Percentiles rank a stretch among this genome's conserved stretches.
phyloP scores from a whole-genome alignment of 2,329 filamentous ascomycete genomes.

The Alternaria dauci region DNA sequence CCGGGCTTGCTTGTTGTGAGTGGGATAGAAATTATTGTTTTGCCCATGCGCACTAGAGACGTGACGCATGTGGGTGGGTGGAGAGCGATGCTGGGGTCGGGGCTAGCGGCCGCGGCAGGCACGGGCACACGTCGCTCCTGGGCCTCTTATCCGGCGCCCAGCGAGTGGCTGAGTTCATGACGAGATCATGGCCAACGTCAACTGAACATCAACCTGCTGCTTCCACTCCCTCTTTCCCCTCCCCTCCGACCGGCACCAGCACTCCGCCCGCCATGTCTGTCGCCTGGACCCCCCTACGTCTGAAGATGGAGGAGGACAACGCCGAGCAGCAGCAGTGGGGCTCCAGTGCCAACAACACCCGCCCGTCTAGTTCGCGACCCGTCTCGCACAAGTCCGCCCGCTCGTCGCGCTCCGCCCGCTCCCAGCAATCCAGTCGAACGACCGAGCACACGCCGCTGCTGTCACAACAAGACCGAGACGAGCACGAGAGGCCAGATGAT shows the following conservation, averaged over 20 bases:
- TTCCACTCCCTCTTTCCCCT: neutral
- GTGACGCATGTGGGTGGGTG: constrained; percentile 20
- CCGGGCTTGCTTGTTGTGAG: constrained; percentile 4
- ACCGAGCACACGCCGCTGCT: constrained; percentile 55
- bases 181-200: constrained; percentile 13
- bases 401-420: constrained; percentile 44
- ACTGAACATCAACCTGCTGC: constrained; percentile 1
- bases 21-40: constrained; percentile 19
- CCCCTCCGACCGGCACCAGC: constrained; percentile 6
- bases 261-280: constrained; percentile 12
- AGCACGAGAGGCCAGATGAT: constrained; percentile 31
- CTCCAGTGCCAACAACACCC: constrained; percentile 34
- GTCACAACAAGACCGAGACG: constrained; percentile 34
- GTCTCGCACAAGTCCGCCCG: constrained; percentile 48
- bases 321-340: constrained; percentile 46
- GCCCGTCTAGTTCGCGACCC: constrained; percentile 49
- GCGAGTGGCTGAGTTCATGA: constrained; percentile 28
- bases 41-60: constrained; percentile 23
- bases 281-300: constrained; percentile 18
- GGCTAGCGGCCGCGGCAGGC: constrained; percentile 19
- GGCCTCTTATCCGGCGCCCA: constrained; percentile 10
- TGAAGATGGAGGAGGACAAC: constrained; percentile 26
- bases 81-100: constrained; percentile 10
- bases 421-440: constrained; percentile 42
- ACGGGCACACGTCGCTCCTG: constrained; percentile 10